Conservation (phyloP, 306 rosid genomes). For the Malus orientalis region DNA sequence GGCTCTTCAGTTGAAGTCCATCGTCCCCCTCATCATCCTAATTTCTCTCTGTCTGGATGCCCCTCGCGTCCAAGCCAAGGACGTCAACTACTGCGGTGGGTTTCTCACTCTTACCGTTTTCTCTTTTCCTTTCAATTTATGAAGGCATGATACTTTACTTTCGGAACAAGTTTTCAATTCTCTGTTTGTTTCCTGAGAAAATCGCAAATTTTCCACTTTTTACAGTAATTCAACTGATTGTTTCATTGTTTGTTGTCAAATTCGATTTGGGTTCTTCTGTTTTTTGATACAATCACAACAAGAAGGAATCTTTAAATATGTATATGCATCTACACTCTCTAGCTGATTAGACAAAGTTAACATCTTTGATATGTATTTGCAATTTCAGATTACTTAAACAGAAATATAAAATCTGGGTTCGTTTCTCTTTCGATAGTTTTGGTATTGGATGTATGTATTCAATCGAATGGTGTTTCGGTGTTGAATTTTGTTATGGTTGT, state of each 20-base stretch:
- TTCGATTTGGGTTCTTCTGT: neutral
- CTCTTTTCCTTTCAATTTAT: neutral
- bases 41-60: slow-evolving; percentile 21
- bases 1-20: slow-evolving; percentile 12
- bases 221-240: neutral
- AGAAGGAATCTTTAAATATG: neutral
- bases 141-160: neutral
- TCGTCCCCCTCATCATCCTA: slow-evolving; percentile 14
- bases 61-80: slow-evolving; percentile 37
- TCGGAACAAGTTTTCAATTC: neutral
- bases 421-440: neutral
- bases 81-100: slow-evolving; percentile 47
- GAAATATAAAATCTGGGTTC: neutral
- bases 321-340: neutral
- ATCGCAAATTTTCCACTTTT: neutral
- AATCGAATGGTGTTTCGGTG: neutral
- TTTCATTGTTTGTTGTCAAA: neutral
- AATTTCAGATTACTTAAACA: neutral
- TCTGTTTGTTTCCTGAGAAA: neutral
- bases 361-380: neutral
- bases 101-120: neutral
- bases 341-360: neutral
- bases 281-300: neutral
- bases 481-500: neutral
- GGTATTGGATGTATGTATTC: neutral